Evolutionary conservation across 1,139 yeast species (phyloP).

Genomic region (Scheffersomyces stambukii): DNA sequence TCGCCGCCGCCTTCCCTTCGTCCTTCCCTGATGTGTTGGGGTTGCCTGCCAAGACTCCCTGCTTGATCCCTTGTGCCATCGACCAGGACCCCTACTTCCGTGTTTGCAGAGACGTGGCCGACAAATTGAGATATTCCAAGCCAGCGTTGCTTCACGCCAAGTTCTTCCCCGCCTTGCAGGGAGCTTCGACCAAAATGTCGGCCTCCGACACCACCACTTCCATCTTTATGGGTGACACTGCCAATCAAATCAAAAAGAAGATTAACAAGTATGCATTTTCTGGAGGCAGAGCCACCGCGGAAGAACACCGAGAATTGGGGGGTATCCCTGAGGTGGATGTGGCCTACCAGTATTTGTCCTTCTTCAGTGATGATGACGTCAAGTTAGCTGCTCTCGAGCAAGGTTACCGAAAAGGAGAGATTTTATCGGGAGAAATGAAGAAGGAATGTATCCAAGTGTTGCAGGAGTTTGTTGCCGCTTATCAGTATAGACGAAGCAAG

Average conservation of each 20-base stretch:
- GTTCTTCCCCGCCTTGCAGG: conserved; percentile 98
- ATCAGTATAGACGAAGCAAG: conserved; percentile 72
- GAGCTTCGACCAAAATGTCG: conserved; percentile 95
- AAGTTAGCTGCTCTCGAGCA: conserved; percentile 60
- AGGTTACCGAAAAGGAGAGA: conserved; percentile 73
- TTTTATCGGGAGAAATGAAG: conserved; percentile 92
- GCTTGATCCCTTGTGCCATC: conserved; percentile 97
- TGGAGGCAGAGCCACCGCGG: conserved; percentile 86
- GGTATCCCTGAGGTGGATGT: conserved; percentile 97
- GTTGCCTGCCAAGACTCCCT: conserved; percentile 80
- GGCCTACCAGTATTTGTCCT: conserved; percentile 86
- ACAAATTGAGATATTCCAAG: conserved; percentile 82
- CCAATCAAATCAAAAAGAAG: conserved; percentile 88
- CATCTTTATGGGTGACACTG: conserved; percentile 92
- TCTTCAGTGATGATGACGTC: conserved; percentile 85
- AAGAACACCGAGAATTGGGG: conserved; percentile 84
- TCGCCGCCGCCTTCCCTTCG: conserved; percentile 92
- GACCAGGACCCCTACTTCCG: conserved; percentile 99
- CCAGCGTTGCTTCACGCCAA: conserved; percentile 92
- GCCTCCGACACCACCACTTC: conserved; percentile 79
- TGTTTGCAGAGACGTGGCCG: conserved; percentile 96
- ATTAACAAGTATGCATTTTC: conserved; percentile 95
- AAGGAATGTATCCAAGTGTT: conserved; percentile 76
- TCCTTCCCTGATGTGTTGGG: conserved; percentile 94
- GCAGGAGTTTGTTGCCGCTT: conserved; percentile 71